phyloP scores from a whole-genome alignment of 2,329 filamentous ascomycete species.

The Fusarium proliferatum region DNA sequence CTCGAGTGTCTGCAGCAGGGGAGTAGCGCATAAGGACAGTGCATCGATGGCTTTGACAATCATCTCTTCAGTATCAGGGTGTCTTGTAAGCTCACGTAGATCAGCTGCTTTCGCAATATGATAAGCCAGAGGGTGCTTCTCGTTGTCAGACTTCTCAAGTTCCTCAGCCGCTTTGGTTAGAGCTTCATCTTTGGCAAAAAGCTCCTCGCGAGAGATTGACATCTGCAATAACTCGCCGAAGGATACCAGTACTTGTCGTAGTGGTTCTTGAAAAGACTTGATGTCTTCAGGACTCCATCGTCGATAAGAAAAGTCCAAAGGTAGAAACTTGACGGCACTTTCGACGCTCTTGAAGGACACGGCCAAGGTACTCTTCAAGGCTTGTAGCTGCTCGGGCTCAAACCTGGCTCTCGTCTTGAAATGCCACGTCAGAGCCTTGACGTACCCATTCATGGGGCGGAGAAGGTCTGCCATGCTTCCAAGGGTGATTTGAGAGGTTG shows the following conservation, averaged over 20 bases:
- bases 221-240: conserved; percentile 11
- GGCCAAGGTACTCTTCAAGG: background rate
- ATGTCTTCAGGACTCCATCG: conserved; percentile 17
- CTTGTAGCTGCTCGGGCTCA: background rate
- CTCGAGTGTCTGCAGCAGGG: background rate
- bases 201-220: conserved; percentile 9
- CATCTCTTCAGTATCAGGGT: conserved; percentile 20
- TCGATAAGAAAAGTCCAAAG: conserved; percentile 12
- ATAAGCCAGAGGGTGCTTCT: conserved; percentile 12
- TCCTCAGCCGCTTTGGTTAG: conserved; percentile 8
- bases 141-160: conserved; percentile 12
- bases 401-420: conserved; percentile 11
- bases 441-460: conserved; percentile 5
- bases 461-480: conserved; percentile 13
- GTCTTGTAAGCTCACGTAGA: conserved; percentile 1
- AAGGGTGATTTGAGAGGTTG: conserved; percentile 15
- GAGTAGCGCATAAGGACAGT: background rate
- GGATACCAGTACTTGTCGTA: background rate
- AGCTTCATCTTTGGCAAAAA: conserved; percentile 8
- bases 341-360: background rate
- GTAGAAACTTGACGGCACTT: conserved; percentile 12
- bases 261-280: conserved; percentile 13
- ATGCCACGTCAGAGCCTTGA: conserved; percentile 15
- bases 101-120: conserved; percentile 20
- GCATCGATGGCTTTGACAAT: background rate